phyloP scores from a whole-genome alignment of 192 early-diverging fungal species.

The Coemansia sp. region DNA sequence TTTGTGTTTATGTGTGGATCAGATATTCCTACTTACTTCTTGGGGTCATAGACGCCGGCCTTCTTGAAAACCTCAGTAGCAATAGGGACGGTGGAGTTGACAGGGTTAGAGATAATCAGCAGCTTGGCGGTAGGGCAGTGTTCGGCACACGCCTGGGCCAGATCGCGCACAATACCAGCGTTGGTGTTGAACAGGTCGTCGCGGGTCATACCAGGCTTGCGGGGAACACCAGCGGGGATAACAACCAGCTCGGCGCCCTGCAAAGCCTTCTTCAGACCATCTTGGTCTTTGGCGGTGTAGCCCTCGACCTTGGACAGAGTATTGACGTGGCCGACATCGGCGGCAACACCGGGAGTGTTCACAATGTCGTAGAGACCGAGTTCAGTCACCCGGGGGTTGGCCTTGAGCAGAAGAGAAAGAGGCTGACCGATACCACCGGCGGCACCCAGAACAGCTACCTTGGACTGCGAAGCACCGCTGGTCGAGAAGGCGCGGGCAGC shows the following conservation, averaged over 20 bases:
- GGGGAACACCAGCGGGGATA: constrained; percentile 96
- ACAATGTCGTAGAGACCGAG: constrained; percentile 93
- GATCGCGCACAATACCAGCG: constrained; percentile 82
- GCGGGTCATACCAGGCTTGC: constrained; percentile 99
- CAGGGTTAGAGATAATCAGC: constrained; percentile 92
- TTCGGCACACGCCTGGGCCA: constrained; percentile 79
- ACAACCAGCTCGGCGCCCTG: constrained; percentile 80
- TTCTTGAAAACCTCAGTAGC: constrained; percentile 90
- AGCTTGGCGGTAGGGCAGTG: constrained; percentile 83
- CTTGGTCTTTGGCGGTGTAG: constrained; percentile 67
- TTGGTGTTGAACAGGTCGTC: constrained; percentile 99
- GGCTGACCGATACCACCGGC: constrained; percentile 98
- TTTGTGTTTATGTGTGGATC: background rate
- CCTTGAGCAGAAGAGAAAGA: constrained; percentile 92
- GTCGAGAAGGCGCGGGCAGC: constrained; percentile 59
- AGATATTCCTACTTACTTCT: constrained; percentile 41
- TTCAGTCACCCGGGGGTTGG: constrained; percentile 80
- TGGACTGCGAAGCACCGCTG: constrained; percentile 44
- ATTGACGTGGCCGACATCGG: constrained; percentile 94
- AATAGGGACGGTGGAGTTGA: constrained; percentile 96
- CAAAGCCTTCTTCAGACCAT: constrained; percentile 76
- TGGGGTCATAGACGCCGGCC: constrained; percentile 80
- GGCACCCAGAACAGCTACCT: constrained; percentile 74
- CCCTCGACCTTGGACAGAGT: constrained; percentile 79
- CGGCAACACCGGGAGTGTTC: constrained; percentile 96